A percentile compares a stretch with the other conserved stretches of the same genome.
Evolutionary conservation across 306 rosid species (phyloP).

Genomic region (Cyclanthera cordifolia): DNA sequence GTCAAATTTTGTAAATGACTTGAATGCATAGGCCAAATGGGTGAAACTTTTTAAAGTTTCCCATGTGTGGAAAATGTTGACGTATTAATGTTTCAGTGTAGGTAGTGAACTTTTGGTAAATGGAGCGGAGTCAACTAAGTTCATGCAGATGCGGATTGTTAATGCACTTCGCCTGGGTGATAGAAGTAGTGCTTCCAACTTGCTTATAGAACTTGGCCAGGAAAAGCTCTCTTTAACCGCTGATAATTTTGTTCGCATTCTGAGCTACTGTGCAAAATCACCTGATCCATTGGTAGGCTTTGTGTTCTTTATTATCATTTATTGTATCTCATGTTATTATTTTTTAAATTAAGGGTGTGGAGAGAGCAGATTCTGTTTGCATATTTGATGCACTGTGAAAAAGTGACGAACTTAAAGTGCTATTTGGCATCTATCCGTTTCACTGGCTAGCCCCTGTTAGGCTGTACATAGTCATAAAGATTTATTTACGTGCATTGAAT

Average conservation of each 20-base stretch:
- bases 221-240: constrained; percentile 35
- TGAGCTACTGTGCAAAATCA: constrained; percentile 47
- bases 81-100: constrained; percentile 18
- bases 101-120: constrained; percentile 21
- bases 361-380: neutral
- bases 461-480: neutral
- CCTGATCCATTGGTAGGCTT: constrained; percentile 76
- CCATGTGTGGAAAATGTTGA: constrained; percentile 10
- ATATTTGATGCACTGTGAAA: neutral
- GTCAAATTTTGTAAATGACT: neutral
- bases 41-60: neutral
- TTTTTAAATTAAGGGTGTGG: neutral
- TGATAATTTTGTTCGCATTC: constrained; percentile 45
- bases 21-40: neutral
- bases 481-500: neutral
- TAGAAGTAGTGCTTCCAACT: constrained; percentile 46
- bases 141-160: constrained; percentile 43
- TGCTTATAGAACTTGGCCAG: constrained; percentile 42
- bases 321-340: neutral
- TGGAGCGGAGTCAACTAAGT: constrained; percentile 22
- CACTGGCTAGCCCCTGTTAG: neutral
- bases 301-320: neutral
- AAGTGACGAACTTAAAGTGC: neutral
- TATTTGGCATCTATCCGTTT: neutral
- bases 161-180: constrained; percentile 48